Evolutionary conservation across 768 basidiomycete species (phyloP), one percentile per base, ranked within the genome.

Genomic region (Gloeophyllum trabeum): DNA sequence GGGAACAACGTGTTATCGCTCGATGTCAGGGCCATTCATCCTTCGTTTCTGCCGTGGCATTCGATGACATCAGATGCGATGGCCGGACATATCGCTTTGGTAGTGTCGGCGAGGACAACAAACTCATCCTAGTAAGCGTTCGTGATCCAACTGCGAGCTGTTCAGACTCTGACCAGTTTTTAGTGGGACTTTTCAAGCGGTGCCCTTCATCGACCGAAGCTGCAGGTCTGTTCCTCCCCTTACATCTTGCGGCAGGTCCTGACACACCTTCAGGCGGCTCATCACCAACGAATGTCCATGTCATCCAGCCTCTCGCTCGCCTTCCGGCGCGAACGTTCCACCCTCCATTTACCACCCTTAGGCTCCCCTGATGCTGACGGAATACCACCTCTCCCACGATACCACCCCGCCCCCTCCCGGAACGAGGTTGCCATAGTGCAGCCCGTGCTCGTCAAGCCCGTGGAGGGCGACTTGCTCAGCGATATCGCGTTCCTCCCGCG

Each of bases 1-100:
- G 82, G 75, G 96, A 98, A 57, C 84, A 90, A 56, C 78, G 93
- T 2, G 79, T 98, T 4, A 78, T 99, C 6, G 96, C 96, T 4
- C 75, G 93, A 43, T 98, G 96, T 63, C 92, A 96, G 60, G 96
- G 96, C 0, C 96, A 99, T 55, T 87, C 89, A 0, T 93, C 90
- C 2, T 98, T 96, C 55, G 87, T 99, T 5, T 83, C 89, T 0
- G 70, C 78, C 7, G 73, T 98, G 14, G 81, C 84, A 2, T 98
- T 97, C 56, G 96, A 99, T 57, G 80, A 83, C n/a, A 66, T 79
- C 23, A 75, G 84, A 16, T 88, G 88, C 50, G 89, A 93, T 50
- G 83, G 84, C 22, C 72, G 92, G 24, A 89, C 90, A 32, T 94
- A 97, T 54, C 75, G 94, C 5, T 97, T 99, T 53, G 91, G 85